A percentile compares a stretch with the other conserved stretches of the same genome.
phyloP scores from a whole-genome alignment of 2,329 filamentous ascomycete genomes.

The Trichoderma atrobrunneum region DNA sequence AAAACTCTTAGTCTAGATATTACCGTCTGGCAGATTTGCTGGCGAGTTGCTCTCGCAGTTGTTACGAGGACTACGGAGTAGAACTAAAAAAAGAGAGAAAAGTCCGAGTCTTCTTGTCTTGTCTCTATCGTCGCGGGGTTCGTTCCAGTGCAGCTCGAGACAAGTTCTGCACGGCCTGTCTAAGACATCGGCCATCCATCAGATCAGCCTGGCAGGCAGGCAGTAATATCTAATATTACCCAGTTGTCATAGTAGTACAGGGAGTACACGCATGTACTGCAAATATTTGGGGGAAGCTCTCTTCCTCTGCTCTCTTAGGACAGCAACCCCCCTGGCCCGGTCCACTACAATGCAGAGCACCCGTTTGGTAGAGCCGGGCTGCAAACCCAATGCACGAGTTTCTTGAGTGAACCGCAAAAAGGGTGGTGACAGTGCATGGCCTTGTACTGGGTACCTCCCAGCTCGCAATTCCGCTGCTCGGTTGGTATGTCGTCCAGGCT shows the following conservation, averaged over 20 bases:
- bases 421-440: conserved; percentile 13
- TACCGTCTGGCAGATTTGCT: background rate
- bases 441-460: background rate
- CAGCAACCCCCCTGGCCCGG: background rate
- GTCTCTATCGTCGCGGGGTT: background rate
- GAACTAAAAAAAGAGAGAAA: background rate
- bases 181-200: background rate
- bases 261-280: background rate
- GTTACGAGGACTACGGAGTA: background rate
- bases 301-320: background rate
- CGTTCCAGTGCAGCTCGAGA: background rate
- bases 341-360: conserved; percentile 10
- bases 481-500: background rate
- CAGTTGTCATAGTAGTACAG: too few species aligned
- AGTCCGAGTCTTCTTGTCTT: background rate
- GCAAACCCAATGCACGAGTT: conserved; percentile 8
- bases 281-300: background rate
- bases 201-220: background rate
- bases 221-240: background rate
- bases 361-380: background rate
- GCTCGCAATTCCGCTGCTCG: background rate
- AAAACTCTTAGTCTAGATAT: background rate
- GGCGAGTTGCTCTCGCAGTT: background rate
- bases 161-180: background rate
- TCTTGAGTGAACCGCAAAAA: background rate